Evolutionary conservation across 2,329 filamentous ascomycete species (phyloP).

Genomic region (Fusarium kyushuense): DNA sequence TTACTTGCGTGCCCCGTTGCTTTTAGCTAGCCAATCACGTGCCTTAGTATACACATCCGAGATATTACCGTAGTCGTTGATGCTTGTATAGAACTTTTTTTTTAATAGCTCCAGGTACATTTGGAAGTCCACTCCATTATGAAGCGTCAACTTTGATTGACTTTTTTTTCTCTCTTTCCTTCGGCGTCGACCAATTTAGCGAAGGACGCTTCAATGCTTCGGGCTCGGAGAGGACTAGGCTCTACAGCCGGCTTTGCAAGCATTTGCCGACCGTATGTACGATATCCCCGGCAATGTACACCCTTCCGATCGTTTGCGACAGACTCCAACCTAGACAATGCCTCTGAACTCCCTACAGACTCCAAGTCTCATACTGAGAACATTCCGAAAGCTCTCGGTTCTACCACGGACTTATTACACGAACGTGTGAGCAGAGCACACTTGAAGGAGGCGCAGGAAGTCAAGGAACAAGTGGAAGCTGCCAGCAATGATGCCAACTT

Average conservation of each 20-base stretch:
- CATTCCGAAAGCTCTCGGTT: neutral
- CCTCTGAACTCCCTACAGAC: neutral
- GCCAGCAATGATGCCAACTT: slow-evolving; percentile 29
- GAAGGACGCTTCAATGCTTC: slow-evolving; percentile 48
- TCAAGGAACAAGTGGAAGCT: neutral
- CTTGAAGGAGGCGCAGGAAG: slow-evolving; percentile 1
- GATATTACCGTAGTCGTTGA: slow-evolving; percentile 36
- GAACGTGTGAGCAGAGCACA: neutral
- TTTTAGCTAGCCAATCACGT: slow-evolving; percentile 40
- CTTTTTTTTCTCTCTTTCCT: slow-evolving; percentile 10
- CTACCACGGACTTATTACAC: neutral
- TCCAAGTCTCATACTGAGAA: neutral
- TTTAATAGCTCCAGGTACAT: neutral
- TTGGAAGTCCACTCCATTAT: neutral
- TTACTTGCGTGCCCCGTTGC: slow-evolving; percentile 7
- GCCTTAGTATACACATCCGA: slow-evolving; percentile 9
- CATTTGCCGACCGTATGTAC: slow-evolving; percentile 14
- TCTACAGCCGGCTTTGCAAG: slow-evolving; percentile 27
- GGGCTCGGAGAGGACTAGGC: slow-evolving; percentile 38
- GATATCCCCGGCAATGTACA: slow-evolving; percentile 22
- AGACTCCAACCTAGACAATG: slow-evolving; percentile 9
- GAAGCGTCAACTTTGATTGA: slow-evolving; percentile 7
- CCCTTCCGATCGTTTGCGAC: slow-evolving; percentile 33
- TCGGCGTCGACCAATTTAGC: slow-evolving; percentile 10
- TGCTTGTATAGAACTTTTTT: slow-evolving; percentile 35